Base-by-base conservation (phyloP, 306 rosid species). In the Vachellia pachyceras region DNA sequence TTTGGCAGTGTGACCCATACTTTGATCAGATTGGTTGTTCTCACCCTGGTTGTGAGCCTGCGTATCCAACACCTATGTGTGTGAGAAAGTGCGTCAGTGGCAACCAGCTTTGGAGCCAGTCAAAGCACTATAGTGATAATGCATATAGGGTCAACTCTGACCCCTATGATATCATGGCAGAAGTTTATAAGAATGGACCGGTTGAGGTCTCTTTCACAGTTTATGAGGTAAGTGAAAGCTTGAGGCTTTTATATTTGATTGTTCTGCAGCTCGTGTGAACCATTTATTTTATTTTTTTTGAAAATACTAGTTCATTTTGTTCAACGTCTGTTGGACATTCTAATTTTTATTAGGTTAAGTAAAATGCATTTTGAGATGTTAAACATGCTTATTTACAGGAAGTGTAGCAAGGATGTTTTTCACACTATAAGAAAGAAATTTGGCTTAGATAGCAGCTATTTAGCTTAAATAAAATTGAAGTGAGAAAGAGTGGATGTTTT, bases 31-130 rank as follows among this genome's bases (percentile, higher is more conserved):
- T 46, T 80, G 99, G 97, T 58, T 95, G 99, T 83, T 88, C 99
- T 54, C 99, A 95, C 84, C 99, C 99, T 83, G 99, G 97, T 67
- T 95, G 99, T 77, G 99, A 95, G 86, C 99, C 99, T 57, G 90
- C 54, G 60, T 95, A 81, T 86, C 79, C 75, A 20, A 95, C 99
- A 22, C 99, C 97, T n/a, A 87, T 66, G 84, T 95, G 99, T 49
- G 86, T 80, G 40, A 89, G 67, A 60, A 88, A 95, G 82, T 95
- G 97, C 58, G 94, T 82, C 20, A 42, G 79, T 23, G 82, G 87
- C 46, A 95, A 95, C 91, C 93, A 83, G 86, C 70, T 88, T 17
- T 95, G 99, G 99, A 91, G 73, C 54, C 66, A 85, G 55, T 88
- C 96, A 77, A 95, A 95, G 87, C 99, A 81, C 90, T 95, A 77